Base-by-base conservation (phyloP, 2,329 filamentous ascomycete genomes). In the Aspergillus pseudoglaucus region DNA sequence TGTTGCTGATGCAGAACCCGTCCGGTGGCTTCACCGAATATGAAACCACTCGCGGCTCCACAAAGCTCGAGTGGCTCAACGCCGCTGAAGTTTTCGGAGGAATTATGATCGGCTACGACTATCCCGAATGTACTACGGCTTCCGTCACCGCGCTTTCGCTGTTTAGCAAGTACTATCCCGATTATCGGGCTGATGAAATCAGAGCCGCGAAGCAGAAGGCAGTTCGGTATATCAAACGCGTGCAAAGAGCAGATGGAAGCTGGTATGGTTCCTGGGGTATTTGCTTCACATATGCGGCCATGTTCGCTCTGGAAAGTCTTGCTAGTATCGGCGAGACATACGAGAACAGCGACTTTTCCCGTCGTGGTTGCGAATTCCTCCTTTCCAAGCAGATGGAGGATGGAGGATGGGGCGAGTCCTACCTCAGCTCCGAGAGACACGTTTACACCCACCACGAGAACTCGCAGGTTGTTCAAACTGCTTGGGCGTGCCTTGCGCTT, bases 201-300 rank as follows among this genome's bases (percentile, higher is more conserved):
- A 75, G 80, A 7, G 65, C 63, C 0, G 89, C 93, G 59, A 85
- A 93, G 55, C 72, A 74, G 17, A 79, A 84, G 33, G 90, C 90
- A 0, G 81, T 95, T 1, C 73, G 76, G 44, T 97, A 90, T 74
- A 95, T 98, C 68, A 87, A 90, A 62, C 77, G 77, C 2, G 80
- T 83, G 3, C 93, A 97, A 69, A 75, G 80, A 2, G 67, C 77
- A 0, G 89, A 97, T 58, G 93, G 93, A n/a, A 87, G 85, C 51
- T 98, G 93, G 93, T 97, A 98, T 64, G 93, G 93, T 41, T 90
- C 83, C 63, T 98, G 93, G 93, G 93, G 88, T 45, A 94, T 98
- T 60, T 98, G 93, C 72, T 98, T 95, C 69, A 96, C 90, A 0
- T 98, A 98, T 64, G 93, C 90, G 1, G 87, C 83, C 54, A 94